Evolutionary conservation across 192 early-diverging fungal genomes (phyloP), one percentile per base, ranked within the genome.

Genomic region (Linnemannia schmuckeri): DNA sequence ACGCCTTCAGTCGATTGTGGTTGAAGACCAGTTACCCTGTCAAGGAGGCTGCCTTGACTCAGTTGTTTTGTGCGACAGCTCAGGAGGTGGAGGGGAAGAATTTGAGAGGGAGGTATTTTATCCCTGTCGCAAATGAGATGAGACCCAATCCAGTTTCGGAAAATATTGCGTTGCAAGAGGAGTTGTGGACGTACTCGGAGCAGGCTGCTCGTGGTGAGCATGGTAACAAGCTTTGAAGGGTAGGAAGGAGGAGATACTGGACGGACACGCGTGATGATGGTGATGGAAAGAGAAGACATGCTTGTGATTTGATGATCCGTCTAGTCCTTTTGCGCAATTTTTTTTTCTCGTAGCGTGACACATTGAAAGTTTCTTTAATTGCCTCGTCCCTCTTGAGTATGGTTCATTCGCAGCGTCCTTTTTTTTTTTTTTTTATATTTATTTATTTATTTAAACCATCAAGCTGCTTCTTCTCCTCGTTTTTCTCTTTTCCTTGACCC

Each of bases 11-110:
- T 33, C 35, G 57, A 24, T 13, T 76, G 22, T 76, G 75, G 75
- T 20, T 76, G 1, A 35, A 52, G 30, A 4, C 78, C 24, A 70
- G 47, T 4, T 74, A 76, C 22, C 61, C 57, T 0, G 68, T 82
- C 40, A 80, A 80, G n/a, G 75, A 85, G 46, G 90, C 87, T 24
- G 79, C 89, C 0, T 68, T 88, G 63, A 88, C 89, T 18, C 89
- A 88, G 41, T 42, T 88, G 17, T 91, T 85, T 72, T 61, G 84
- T 30, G 87, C 90, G 18, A 89, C 89, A 8, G 87, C 87, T n/a
- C 79, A 87, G n/a, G 80, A 91, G 69, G 63, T 90, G 20, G 83
- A 91, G 57, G 55, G 81, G 42, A 82, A 85, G 74, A 80, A 83
- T 4, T 79, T 85, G 27, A 79, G 37, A 40, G 89, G 86, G 22